Evolutionary conservation across 768 basidiomycete species (phyloP), one percentile per base, ranked within the genome.

Genomic region (Leucocoprinus birnbaumii): DNA sequence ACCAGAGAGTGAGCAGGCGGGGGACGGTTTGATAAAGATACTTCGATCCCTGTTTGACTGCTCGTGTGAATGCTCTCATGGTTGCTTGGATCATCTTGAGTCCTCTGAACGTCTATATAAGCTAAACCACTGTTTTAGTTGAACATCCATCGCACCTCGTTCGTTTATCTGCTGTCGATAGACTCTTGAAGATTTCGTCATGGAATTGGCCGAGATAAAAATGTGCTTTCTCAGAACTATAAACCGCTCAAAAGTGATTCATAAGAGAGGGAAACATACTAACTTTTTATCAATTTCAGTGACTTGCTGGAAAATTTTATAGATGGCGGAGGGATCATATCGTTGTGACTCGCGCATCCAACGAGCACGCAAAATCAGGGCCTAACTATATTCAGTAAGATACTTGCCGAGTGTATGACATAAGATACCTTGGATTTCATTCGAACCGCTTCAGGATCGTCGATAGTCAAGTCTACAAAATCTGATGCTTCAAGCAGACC

Each of bases 21-120:
- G 97, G 95, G 57, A 99, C 84, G 0, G 94, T 93, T 66, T 96
- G 96, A 67, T 96, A 98, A 21, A 96, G 87, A 67, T 89, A 97
- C 75, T 99, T 99, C 35, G 94, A 92, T 16, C 97, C 97, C 64
- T 78, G 72, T 63, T 76, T 75, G 44, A 95, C 84, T 1, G 94
- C 88, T 58, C 77, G 82, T 2, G 79, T 75, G 58, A 87, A 96
- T 59, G 80, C 73, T 63, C 77, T 77, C 63, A 94, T 69, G 18
- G 89, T 87, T 51, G 81, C 78, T 5, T 78, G 59, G 61, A 83
- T 83, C 86, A 91, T 85, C 55, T 74, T 81, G 41, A 82, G 65
- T 3, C 80, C 81, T 19, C 89, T 90, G 55, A 26, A 51, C 26
- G 26, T 11, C 11, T 38, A 38, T 3, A 34, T 25, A 11, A 49